Evolutionary conservation across 306 rosid genomes (phyloP).

Genomic region (Acacia crassicarpa): DNA sequence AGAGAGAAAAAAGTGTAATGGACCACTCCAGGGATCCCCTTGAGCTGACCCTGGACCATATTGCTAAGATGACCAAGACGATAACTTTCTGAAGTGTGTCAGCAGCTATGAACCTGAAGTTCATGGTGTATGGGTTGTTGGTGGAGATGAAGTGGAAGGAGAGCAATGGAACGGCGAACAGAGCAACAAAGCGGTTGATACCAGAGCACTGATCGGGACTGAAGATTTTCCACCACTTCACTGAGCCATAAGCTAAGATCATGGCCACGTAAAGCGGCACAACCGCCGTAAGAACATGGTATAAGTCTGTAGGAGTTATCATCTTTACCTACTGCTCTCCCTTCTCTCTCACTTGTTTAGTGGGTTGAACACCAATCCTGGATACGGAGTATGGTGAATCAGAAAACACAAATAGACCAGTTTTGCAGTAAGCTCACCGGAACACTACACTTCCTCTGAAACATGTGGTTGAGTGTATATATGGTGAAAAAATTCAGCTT

Average conservation of each 20-base stretch:
- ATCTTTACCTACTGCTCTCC: slow-evolving; percentile 11
- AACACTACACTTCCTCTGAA: background rate
- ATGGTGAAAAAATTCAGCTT: background rate
- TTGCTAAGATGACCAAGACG: slow-evolving; percentile 43
- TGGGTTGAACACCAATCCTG: background rate
- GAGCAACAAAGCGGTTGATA: slow-evolving; percentile 66
- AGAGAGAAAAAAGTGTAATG: slow-evolving; percentile 66
- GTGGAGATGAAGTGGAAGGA: slow-evolving; percentile 73
- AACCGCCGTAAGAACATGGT: slow-evolving; percentile 68
- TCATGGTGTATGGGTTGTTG: slow-evolving; percentile 64
- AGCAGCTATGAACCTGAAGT: slow-evolving; percentile 63
- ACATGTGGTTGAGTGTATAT: background rate
- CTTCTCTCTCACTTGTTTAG: background rate
- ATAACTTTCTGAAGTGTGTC: slow-evolving; percentile 57
- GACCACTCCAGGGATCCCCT: slow-evolving; percentile 69
- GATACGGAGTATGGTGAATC: background rate
- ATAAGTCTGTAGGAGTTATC: slow-evolving; percentile 52
- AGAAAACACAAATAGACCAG: background rate
- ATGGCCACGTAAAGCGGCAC: slow-evolving; percentile 71
- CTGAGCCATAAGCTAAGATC: slow-evolving; percentile 69
- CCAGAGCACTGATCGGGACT: slow-evolving; percentile 70
- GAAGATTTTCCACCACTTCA: slow-evolving; percentile 74
- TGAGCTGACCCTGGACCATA: slow-evolving; percentile 52
- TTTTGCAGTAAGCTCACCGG: background rate
- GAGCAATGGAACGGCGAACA: slow-evolving; percentile 68